These are phyloP conservation scores for Xylaria cubensis DNA, from an alignment of 495 filamentous ascomycete genomes.

Conservation along the genomic window DNA sequence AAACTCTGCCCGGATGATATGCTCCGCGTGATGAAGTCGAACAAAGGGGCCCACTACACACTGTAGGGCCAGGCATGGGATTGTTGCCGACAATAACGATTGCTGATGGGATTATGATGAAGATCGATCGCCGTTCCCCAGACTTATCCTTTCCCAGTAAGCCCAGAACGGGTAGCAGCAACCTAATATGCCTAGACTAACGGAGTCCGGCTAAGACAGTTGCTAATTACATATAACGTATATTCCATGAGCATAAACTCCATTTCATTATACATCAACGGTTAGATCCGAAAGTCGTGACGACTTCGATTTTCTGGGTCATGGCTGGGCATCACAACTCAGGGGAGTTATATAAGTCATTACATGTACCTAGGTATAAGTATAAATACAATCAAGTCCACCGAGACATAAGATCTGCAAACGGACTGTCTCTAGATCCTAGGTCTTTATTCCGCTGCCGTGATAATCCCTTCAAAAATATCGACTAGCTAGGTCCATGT, in stretches of 20 bases:
- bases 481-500: background rate
- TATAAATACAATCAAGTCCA: background rate
- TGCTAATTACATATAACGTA: background rate
- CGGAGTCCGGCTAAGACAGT: background rate
- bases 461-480: background rate
- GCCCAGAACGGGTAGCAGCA: background rate
- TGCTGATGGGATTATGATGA: background rate
- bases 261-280: background rate
- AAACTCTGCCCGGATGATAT: background rate
- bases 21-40: background rate
- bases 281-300: conserved; percentile 23
- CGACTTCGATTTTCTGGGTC: conserved; percentile 13
- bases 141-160: background rate
- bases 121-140: background rate
- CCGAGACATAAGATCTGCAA: background rate
- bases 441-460: background rate
- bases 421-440: background rate
- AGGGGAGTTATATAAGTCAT: background rate
- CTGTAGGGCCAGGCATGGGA: background rate
- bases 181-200: background rate
- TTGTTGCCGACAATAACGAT: background rate
- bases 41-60: background rate
- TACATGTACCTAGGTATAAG: background rate
- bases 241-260: background rate
- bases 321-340: background rate